phyloP scores from a whole-genome alignment of 306 rosid genomes.

The Glycyrrhiza uralensis region DNA sequence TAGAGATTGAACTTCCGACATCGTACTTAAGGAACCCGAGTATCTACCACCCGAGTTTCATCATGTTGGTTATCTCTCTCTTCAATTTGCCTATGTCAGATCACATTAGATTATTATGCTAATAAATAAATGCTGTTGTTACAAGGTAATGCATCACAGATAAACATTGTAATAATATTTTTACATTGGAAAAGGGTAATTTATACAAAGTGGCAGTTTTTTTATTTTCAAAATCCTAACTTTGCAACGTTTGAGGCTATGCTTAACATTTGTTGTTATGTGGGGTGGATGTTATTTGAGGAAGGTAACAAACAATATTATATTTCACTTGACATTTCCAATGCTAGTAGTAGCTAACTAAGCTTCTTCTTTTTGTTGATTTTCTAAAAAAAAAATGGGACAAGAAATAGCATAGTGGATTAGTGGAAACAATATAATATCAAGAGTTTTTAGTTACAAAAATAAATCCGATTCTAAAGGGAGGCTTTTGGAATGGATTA shows the following conservation, averaged over 20 bases:
- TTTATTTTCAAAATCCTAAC: neutral
- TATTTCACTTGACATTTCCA: neutral
- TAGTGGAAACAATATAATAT: neutral
- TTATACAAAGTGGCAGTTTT: neutral
- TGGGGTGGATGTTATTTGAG: constrained; percentile 2
- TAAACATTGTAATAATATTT: neutral
- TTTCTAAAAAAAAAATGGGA: neutral
- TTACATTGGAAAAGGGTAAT: too few species aligned
- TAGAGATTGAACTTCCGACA: too few species aligned
- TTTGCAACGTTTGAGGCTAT: neutral
- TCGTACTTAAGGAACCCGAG: too few species aligned
- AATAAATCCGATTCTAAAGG: neutral
- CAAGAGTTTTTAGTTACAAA: neutral
- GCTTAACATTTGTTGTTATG: neutral
- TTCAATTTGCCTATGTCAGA: too few species aligned
- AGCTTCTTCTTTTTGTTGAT: too few species aligned
- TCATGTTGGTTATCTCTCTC: too few species aligned
- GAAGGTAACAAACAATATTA: neutral
- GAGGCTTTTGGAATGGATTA: neutral
- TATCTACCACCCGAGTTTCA: too few species aligned
- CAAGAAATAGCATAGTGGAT: neutral
- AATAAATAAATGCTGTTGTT: neutral
- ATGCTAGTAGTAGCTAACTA: too few species aligned
- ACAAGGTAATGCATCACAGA: neutral
- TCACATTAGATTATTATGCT: too few species aligned